phyloP scores from a whole-genome alignment of 169 alveolate species.

The Eimeria brunetti region DNA sequence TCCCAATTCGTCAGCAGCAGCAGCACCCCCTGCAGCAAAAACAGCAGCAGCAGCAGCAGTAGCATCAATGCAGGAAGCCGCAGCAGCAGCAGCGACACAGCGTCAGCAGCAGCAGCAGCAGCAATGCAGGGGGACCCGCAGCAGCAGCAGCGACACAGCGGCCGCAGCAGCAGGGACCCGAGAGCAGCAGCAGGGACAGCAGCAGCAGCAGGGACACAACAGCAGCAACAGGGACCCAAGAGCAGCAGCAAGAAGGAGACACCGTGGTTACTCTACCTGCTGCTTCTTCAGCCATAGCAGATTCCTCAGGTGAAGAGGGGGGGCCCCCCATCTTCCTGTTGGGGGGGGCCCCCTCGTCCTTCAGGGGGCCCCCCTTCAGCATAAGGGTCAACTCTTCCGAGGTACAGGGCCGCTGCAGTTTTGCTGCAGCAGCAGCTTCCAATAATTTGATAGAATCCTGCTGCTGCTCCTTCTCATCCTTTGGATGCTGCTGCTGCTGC shows the following conservation, averaged over 20 bases:
- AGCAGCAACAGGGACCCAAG: too few relatives aligned
- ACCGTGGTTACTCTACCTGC: neutral
- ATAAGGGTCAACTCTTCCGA: neutral
- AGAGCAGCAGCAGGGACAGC: conserved; percentile 10
- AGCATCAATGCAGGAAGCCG: too few relatives aligned
- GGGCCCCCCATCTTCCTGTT: neutral
- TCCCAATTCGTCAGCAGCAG: neutral
- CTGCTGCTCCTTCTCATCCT: neutral
- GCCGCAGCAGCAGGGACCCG: too few relatives aligned
- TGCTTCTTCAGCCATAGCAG: neutral
- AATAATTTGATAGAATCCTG: neutral
- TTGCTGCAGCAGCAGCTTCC: conserved; percentile 20
- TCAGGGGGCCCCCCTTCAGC: neutral
- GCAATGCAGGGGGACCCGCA: neutral
- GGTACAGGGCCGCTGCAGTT: conserved; percentile 24
- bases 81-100: too few relatives aligned
- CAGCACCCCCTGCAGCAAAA: too few relatives aligned
- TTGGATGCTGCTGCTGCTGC: neutral
- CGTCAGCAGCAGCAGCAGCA: conserved; percentile 24
- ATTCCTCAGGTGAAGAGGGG: neutral
- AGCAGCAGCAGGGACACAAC: neutral
- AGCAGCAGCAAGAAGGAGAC: too few relatives aligned
- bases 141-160: neutral
- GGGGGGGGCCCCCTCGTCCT: neutral
- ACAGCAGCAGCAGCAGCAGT: neutral